A percentile compares a stretch with the other conserved stretches of the same genome.
Evolutionary conservation across 2,329 filamentous ascomycete genomes (phyloP).

Genomic region (Arthrocladium fulminans): DNA sequence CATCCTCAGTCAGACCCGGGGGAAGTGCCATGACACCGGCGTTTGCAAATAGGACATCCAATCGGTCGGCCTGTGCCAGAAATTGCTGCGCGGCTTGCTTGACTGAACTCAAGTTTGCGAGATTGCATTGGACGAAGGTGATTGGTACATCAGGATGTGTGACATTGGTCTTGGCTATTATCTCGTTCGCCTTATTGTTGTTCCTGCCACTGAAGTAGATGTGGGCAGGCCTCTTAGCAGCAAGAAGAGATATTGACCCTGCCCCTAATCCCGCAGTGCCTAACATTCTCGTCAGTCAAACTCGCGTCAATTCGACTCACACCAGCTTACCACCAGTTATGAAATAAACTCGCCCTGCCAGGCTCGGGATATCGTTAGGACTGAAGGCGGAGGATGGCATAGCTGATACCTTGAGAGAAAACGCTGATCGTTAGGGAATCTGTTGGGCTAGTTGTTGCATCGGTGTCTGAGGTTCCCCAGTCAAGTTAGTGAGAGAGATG

Average conservation of each 20-base stretch:
- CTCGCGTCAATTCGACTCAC: background rate
- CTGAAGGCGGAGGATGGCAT: background rate
- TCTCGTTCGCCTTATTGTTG: slow-evolving; percentile 27
- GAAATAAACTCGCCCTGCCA: slow-evolving; percentile 34
- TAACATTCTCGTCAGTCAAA: background rate
- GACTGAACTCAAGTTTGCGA: slow-evolving; percentile 38
- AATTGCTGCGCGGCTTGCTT: slow-evolving; percentile 31
- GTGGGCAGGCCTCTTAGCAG: slow-evolving; percentile 34
- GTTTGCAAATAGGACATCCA: slow-evolving; percentile 27
- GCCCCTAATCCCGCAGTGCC: slow-evolving; percentile 31
- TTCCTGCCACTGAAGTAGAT: slow-evolving; percentile 40
- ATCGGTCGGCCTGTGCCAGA: slow-evolving; percentile 12
- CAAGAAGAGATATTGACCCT: slow-evolving; percentile 36
- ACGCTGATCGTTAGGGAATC: too few species aligned
- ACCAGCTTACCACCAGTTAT: slow-evolving; percentile 36
- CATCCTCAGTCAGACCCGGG: slow-evolving; percentile 22
- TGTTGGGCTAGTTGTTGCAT: too few species aligned
- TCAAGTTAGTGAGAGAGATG: too few species aligned
- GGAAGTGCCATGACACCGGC: slow-evolving; percentile 26
- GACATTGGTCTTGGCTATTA: slow-evolving; percentile 31
- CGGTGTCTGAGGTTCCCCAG: too few species aligned
- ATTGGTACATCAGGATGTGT: slow-evolving; percentile 19
- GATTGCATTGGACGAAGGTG: slow-evolving; percentile 37
- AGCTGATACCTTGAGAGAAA: background rate
- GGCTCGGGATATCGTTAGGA: slow-evolving; percentile 30